phyloP scores from a whole-genome alignment of 495 filamentous ascomycete species.

The Neurospora sp. region DNA sequence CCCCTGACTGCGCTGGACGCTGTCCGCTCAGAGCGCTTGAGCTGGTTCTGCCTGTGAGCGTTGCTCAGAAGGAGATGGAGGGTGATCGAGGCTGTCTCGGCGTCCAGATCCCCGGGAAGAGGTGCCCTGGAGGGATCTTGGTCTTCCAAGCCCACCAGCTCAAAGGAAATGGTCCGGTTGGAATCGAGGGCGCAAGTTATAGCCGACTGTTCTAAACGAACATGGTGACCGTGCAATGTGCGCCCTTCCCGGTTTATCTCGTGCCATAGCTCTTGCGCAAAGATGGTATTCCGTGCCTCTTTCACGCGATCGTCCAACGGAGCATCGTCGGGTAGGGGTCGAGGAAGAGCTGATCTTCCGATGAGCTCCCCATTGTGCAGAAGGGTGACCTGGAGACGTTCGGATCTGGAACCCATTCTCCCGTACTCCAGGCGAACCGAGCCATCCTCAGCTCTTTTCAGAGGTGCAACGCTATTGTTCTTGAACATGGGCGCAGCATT shows the following conservation, averaged over 20 bases:
- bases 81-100: conserved; percentile 47
- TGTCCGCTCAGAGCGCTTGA: conserved; percentile 28
- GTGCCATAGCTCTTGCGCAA: conserved; percentile 88
- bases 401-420: conserved; percentile 41
- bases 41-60: conserved; percentile 53
- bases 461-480: conserved; percentile 64
- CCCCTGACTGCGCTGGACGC: conserved; percentile 24
- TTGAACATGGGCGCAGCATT: conserved; percentile 73
- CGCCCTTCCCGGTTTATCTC: conserved; percentile 79
- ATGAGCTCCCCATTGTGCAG: conserved; percentile 31
- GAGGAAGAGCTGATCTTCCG: conserved; percentile 42
- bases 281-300: conserved; percentile 78
- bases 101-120: conserved; percentile 32
- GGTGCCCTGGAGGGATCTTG: conserved; percentile 8
- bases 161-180: conserved; percentile 27
- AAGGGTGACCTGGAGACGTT: conserved; percentile 54
- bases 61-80: conserved; percentile 58
- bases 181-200: conserved; percentile 47
- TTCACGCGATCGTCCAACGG: conserved; percentile 55
- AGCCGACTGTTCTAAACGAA: conserved; percentile 49
- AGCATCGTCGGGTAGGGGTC: conserved; percentile 26
- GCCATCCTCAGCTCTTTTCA: conserved; percentile 67
- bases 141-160: conserved; percentile 45
- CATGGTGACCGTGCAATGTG: conserved; percentile 50
- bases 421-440: conserved; percentile 64